Conservation (phyloP, 306 rosid genomes). For the Prunus fruticosa region DNA sequence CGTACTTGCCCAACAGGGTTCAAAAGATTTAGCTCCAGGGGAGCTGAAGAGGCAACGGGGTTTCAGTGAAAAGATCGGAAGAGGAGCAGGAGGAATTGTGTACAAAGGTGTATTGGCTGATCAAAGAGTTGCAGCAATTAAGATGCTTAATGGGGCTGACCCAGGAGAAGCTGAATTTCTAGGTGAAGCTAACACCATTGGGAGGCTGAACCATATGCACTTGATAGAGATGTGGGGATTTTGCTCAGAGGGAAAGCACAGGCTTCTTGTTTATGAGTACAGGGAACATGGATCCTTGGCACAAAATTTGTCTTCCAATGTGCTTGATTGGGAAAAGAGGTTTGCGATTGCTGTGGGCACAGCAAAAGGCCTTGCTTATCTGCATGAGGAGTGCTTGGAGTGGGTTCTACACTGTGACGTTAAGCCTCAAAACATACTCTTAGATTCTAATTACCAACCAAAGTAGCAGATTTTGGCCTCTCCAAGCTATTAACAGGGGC, state of each 20-base stretch:
- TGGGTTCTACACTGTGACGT: conserved; percentile 71
- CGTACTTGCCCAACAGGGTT: conserved; percentile 27
- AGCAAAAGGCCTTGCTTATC: conserved; percentile 46
- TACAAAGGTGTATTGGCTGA: conserved; percentile 42
- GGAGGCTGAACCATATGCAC: conserved; percentile 60
- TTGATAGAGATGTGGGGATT: conserved; percentile 58
- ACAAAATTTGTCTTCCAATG: conserved; percentile 19
- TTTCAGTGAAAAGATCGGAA: conserved; percentile 43
- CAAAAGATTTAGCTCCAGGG: conserved; percentile 36
- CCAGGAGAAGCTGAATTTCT: conserved; percentile 50
- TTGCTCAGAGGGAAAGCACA: conserved; percentile 48
- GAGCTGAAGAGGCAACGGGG: conserved; percentile 43
- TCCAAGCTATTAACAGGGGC: conserved; percentile 37
- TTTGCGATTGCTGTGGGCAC: conserved; percentile 46
- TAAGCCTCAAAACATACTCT: conserved; percentile 62
- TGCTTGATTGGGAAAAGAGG: conserved; percentile 43
- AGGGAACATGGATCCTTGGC: conserved; percentile 50
- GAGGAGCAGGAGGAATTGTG: conserved; percentile 37
- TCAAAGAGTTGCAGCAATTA: conserved; percentile 39
- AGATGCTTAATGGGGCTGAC: conserved; percentile 29
- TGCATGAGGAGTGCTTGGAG: conserved; percentile 62
- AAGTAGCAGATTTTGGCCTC: conserved; percentile 61
- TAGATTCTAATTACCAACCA: conserved; percentile 40
- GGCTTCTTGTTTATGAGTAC: conserved; percentile 49
- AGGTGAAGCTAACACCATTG: conserved; percentile 45